Conservation (phyloP, 1,139 yeast species). For the Eremothecium cymbalariae region DNA sequence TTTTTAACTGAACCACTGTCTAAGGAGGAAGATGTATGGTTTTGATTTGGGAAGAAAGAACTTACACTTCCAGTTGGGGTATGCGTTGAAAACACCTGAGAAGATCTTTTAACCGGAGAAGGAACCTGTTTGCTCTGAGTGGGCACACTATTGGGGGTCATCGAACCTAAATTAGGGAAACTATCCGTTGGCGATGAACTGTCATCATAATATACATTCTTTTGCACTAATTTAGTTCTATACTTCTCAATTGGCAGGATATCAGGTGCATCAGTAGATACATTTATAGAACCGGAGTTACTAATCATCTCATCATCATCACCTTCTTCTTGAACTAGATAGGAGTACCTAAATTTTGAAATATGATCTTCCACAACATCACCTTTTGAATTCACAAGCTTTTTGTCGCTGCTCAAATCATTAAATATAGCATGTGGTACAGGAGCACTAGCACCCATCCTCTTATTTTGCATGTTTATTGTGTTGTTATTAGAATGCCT, state of each 20-base stretch:
- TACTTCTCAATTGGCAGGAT: neutral
- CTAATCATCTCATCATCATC: conserved; percentile 13
- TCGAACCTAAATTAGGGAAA: too few relatives aligned
- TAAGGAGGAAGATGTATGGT: too few relatives aligned
- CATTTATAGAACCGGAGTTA: neutral
- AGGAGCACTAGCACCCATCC: neutral
- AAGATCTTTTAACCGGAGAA: too few relatives aligned
- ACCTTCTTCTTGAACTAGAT: conserved; percentile 28
- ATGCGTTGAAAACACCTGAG: too few relatives aligned
- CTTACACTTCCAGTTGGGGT: too few relatives aligned
- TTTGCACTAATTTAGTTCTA: neutral
- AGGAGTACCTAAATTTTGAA: conserved; percentile 27
- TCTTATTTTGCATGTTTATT: neutral
- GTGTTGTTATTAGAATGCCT: conserved; percentile 11
- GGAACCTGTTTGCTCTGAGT: too few relatives aligned
- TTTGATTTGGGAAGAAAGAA: too few relatives aligned
- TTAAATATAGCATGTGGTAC: neutral
- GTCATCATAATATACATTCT: neutral
- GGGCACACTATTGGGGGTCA: too few relatives aligned
- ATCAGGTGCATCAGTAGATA: neutral
- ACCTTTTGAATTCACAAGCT: conserved; percentile 7
- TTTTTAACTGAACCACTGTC: too few relatives aligned
- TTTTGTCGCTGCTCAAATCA: conserved; percentile 7
- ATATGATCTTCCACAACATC: conserved; percentile 25
- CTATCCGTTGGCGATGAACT: conserved; percentile 4